These are phyloP conservation scores for Rutstroemia sp. DNA, from an alignment of 2,329 filamentous ascomycete genomes.

Conservation along the genomic window DNA sequence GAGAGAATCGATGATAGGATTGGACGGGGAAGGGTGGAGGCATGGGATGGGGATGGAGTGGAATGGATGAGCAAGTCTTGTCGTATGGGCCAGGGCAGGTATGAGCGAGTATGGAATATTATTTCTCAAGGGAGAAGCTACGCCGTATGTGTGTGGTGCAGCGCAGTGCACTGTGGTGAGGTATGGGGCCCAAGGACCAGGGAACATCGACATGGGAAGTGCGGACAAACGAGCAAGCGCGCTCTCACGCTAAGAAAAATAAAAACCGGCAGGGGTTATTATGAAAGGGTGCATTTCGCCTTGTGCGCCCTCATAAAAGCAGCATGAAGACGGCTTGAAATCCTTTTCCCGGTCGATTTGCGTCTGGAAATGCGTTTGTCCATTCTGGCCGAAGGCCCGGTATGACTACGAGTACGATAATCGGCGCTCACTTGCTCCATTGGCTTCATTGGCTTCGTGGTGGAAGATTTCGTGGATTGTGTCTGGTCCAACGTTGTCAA, in stretches of 20 bases:
- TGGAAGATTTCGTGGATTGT: neutral
- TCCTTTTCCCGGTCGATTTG: too few species aligned
- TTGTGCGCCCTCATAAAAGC: conserved; percentile 3
- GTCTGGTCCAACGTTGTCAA: conserved; percentile 8
- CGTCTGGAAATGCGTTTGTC: too few species aligned
- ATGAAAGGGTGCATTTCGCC: neutral
- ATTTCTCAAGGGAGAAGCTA: conserved; percentile 7
- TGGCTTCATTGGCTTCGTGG: neutral
- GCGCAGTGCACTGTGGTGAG: conserved; percentile 7
- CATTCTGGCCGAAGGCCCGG: too few species aligned
- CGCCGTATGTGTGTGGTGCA: conserved; percentile 3
- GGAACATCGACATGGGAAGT: neutral
- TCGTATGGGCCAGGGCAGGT: neutral
- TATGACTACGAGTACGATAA: neutral
- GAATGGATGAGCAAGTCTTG: neutral
- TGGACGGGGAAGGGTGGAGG: neutral
- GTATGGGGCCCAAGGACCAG: neutral
- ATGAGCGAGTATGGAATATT: neutral
- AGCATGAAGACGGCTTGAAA: neutral
- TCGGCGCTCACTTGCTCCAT: neutral
- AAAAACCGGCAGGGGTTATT: neutral
- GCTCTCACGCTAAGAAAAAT: conserved; percentile 24
- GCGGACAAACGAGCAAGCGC: conserved; percentile 33
- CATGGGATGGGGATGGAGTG: neutral
- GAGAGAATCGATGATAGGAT: conserved; percentile 1